Evolutionary conservation across 345 rosid species (phyloP).

Genomic region (Eucalyptus regnans): DNA sequence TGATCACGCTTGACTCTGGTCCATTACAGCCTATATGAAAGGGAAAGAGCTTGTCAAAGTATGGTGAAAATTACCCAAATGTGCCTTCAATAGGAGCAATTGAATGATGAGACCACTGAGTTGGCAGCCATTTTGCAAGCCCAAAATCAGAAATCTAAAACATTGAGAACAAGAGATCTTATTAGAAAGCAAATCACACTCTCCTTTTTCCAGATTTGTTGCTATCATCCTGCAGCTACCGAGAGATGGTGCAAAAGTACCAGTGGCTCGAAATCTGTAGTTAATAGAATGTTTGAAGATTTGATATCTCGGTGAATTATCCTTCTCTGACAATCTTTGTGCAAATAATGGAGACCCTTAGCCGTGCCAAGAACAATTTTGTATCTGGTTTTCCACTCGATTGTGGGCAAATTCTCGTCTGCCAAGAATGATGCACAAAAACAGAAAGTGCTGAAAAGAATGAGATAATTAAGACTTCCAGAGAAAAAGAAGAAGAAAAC

Average conservation of each 20-base stretch:
- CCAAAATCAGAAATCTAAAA: slow-evolving; percentile 91
- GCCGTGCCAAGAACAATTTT: slow-evolving; percentile 78
- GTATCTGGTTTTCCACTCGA: slow-evolving; percentile 78
- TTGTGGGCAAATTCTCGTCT: slow-evolving; percentile 33
- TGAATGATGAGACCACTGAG: slow-evolving; percentile 98
- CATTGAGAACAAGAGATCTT: background rate
- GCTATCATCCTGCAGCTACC: background rate
- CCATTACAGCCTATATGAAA: background rate
- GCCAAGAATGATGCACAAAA: background rate
- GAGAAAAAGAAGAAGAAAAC: background rate
- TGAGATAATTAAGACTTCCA: background rate
- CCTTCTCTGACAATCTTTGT: slow-evolving; percentile 85
- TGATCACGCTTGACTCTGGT: background rate
- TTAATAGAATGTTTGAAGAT: slow-evolving; percentile 77
- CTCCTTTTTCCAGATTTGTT: background rate
- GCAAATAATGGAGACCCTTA: slow-evolving; percentile 78
- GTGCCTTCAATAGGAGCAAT: slow-evolving; percentile 98
- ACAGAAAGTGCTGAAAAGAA: background rate
- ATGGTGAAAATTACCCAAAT: slow-evolving; percentile 44
- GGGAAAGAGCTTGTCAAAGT: background rate
- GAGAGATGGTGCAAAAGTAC: background rate
- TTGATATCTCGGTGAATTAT: slow-evolving; percentile 96
- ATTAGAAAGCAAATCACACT: background rate
- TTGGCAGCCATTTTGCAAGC: slow-evolving; percentile 95
- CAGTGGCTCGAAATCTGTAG: slow-evolving; percentile 74